Conservation (phyloP, 441 rosid genomes). For the Arabidopsis hybrid region DNA sequence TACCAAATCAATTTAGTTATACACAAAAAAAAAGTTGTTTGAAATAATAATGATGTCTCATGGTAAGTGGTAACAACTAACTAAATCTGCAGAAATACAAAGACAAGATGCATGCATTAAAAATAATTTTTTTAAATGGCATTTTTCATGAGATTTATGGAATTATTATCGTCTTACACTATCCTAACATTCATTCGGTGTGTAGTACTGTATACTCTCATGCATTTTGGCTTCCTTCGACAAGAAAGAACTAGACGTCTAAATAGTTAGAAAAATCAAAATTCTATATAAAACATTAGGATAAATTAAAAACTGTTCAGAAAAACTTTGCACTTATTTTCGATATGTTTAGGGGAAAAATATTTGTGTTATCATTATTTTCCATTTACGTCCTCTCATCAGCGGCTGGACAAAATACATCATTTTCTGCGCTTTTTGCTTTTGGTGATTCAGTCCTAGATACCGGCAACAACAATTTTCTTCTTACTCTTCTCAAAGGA, state of each 20-base stretch:
- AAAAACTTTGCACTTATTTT: conserved; percentile 21
- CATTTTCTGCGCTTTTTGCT: conserved; percentile 48
- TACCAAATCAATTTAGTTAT: no score
- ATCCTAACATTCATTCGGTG: conserved; percentile 38
- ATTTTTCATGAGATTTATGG: neutral
- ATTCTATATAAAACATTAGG: conserved; percentile 28
- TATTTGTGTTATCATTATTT: conserved; percentile 34
- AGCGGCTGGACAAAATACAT: conserved; percentile 31
- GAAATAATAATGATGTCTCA: neutral
- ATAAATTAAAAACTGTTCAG: neutral
- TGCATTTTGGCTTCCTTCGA: conserved; percentile 36
- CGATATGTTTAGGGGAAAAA: conserved; percentile 23
- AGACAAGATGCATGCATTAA: neutral
- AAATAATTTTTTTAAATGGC: no score
- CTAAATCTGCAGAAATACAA: neutral
- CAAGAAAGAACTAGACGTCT: conserved; percentile 38
- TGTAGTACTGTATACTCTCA: conserved; percentile 36
- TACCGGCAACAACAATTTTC: conserved; percentile 60
- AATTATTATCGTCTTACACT: conserved; percentile 4
- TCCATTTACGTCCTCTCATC: conserved; percentile 8
- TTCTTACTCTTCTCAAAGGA: conserved; percentile 46
- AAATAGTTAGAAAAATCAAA: neutral
- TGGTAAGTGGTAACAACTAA: neutral
- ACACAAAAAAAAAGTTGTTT: no score
- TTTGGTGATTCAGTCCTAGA: conserved; percentile 71